A percentile compares a stretch with the other conserved stretches of the same genome.
These are phyloP conservation scores for Penicillium nucicola DNA, from an alignment of 495 filamentous ascomycete species.

Conservation along the genomic window DNA sequence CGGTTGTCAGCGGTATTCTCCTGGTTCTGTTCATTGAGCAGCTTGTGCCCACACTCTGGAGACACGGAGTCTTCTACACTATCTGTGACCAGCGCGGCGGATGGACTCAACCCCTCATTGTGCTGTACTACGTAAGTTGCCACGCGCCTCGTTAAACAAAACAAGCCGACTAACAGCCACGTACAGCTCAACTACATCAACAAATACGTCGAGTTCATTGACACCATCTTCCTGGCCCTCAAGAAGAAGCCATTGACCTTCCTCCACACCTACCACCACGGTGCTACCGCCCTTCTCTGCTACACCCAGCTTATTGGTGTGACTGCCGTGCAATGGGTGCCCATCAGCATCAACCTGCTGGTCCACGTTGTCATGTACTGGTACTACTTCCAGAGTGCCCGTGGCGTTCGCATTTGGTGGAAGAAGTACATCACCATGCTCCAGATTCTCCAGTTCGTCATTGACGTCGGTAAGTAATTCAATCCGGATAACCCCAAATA, in stretches of 20 bases:
- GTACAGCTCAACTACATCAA: slow-evolving; percentile 67
- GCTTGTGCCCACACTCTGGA: slow-evolving; percentile 56
- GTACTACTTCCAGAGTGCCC: slow-evolving; percentile 62
- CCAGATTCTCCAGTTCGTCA: slow-evolving; percentile 57
- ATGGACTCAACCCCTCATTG: slow-evolving; percentile 63
- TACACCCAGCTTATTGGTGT: slow-evolving; percentile 68
- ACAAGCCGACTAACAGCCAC: slow-evolving; percentile 15
- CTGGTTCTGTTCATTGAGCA: slow-evolving; percentile 65
- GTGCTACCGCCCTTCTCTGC: slow-evolving; percentile 68
- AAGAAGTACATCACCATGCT: slow-evolving; percentile 59
- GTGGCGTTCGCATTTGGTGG: slow-evolving; percentile 59
- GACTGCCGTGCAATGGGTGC: slow-evolving; percentile 67
- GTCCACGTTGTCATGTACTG: slow-evolving; percentile 72
- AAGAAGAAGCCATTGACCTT: slow-evolving; percentile 79
- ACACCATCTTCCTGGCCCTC: slow-evolving; percentile 68
- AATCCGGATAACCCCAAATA: neutral
- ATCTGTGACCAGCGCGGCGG: slow-evolving; percentile 65
- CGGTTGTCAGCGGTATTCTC: slow-evolving; percentile 57
- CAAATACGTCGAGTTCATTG: slow-evolving; percentile 68
- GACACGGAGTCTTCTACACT: slow-evolving; percentile 59
- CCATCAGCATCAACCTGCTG: slow-evolving; percentile 63
- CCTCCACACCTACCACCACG: slow-evolving; percentile 74
- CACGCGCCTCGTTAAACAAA: neutral
- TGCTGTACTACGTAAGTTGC: slow-evolving; percentile 63
- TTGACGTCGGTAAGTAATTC: slow-evolving; percentile 50